A percentile compares a stretch with the other conserved stretches of the same genome.
These are phyloP conservation scores for Tricholoma bakamatsutake DNA, from an alignment of 768 basidiomycete genomes.

Conservation along the genomic window DNA sequence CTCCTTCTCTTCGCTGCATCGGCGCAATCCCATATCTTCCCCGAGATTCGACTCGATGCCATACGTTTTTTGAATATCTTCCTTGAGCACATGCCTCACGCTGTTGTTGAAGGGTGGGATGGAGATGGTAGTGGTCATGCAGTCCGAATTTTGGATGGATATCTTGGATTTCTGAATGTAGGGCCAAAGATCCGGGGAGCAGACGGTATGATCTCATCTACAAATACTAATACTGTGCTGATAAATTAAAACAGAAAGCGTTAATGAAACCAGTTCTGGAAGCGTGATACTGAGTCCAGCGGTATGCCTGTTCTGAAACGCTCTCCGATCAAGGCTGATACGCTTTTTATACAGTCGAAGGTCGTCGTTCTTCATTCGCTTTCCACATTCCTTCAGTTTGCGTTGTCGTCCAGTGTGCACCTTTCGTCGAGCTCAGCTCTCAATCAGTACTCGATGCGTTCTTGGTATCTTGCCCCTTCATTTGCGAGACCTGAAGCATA, in stretches of 20 bases:
- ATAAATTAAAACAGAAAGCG: conserved; percentile 23
- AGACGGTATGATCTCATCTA: conserved; percentile 35
- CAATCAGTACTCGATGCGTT: conserved; percentile 23
- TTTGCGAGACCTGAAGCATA: conserved; percentile 52
- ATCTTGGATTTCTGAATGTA: conserved; percentile 71
- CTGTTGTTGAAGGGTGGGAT: conserved; percentile 66
- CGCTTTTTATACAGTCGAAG: conserved; percentile 51
- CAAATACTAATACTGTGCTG: background rate
- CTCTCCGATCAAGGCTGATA: background rate
- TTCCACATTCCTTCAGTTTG: conserved; percentile 54
- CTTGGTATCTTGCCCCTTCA: conserved; percentile 62
- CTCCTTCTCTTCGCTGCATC: conserved; percentile 85
- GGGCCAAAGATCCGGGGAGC: conserved; percentile 56
- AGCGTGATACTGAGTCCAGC: conserved; percentile 60
- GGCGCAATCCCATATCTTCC: conserved; percentile 92
- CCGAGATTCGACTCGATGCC: conserved; percentile 89
- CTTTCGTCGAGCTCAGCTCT: conserved; percentile 1
- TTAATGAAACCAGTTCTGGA: conserved; percentile 52
- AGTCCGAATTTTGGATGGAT: conserved; percentile 67
- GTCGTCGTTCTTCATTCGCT: conserved; percentile 71
- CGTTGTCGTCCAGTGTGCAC: conserved; percentile 25
- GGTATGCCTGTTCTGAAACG: conserved; percentile 32
- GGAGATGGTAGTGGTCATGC: conserved; percentile 47
- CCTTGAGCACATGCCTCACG: conserved; percentile 61
- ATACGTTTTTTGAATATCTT: conserved; percentile 74